phyloP scores from a whole-genome alignment of 768 basidiomycete species.

The Collybia mongolica region DNA sequence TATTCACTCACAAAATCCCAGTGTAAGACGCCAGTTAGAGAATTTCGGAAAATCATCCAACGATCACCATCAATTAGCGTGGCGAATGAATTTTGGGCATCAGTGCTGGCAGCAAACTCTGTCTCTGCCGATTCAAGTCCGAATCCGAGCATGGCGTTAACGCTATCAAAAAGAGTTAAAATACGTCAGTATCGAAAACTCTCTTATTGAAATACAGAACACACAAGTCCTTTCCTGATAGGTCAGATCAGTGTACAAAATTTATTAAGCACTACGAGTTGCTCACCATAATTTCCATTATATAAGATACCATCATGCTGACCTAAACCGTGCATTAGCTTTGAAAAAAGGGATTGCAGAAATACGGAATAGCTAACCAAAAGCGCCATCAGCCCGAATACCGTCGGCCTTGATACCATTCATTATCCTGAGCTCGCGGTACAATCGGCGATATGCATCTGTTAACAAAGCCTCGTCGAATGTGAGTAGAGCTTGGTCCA shows the following conservation, averaged over 20 bases:
- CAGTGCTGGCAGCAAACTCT: conserved; percentile 44
- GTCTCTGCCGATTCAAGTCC: conserved; percentile 64
- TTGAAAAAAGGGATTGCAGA: conserved; percentile 15
- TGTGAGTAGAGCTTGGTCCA: conserved; percentile 45
- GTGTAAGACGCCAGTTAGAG: conserved; percentile 53
- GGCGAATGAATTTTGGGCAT: conserved; percentile 48
- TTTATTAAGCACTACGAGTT: background rate
- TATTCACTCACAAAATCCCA: conserved; percentile 66
- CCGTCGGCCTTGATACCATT: conserved; percentile 55
- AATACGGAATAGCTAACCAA: conserved; percentile 33
- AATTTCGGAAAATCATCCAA: conserved; percentile 73
- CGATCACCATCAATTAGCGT: conserved; percentile 54
- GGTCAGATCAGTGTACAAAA: conserved; percentile 18
- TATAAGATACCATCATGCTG: conserved; percentile 67
- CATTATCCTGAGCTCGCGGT: conserved; percentile 53
- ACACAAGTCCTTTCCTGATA: conserved; percentile 44
- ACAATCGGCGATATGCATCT: conserved; percentile 51
- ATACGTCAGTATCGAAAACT: background rate
- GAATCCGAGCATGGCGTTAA: conserved; percentile 60
- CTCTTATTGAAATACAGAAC: conserved; percentile 8
- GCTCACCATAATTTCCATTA: conserved; percentile 68
- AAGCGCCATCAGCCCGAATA: conserved; percentile 53
- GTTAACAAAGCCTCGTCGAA: conserved; percentile 42
- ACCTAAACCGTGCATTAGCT: conserved; percentile 25
- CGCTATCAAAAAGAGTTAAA: conserved; percentile 27